Evolutionary conservation across 805 yeast species (phyloP).

Genomic region (Candida multigemmis): DNA sequence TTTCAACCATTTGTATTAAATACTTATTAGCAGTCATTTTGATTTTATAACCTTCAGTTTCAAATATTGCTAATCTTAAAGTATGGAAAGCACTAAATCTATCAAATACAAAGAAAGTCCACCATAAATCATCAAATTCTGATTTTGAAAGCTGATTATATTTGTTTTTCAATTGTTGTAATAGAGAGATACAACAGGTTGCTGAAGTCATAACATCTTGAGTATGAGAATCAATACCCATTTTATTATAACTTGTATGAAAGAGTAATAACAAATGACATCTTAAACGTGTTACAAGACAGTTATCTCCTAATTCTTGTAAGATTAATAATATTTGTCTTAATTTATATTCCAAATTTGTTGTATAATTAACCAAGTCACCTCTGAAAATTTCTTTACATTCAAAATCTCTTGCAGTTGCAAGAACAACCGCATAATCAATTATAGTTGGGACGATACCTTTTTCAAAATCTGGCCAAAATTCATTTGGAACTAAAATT

Average conservation of each 20-base stretch:
- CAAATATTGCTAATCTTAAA: too few relatives aligned
- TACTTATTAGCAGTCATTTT: too few relatives aligned
- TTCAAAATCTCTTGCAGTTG: constrained; percentile 15
- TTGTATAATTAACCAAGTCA: constrained; percentile 2
- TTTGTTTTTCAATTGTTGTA: constrained; percentile 4
- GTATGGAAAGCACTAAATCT: too few relatives aligned
- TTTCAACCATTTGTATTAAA: too few relatives aligned
- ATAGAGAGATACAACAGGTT: constrained; percentile 3
- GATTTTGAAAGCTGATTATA: constrained; percentile 4
- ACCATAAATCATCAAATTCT: constrained; percentile 18
- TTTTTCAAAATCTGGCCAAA: constrained; percentile 17
- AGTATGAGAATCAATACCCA: constrained; percentile 20
- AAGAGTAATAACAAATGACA: constrained; percentile 14
- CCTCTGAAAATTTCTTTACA: constrained; percentile 14
- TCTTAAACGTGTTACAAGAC: constrained; percentile 11
- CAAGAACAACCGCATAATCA: constrained; percentile 18
- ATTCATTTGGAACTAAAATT: constrained; percentile 14
- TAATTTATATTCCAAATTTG: constrained; percentile 17
- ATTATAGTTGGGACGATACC: constrained; percentile 11
- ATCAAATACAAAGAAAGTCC: constrained; percentile 24
- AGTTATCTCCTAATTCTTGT: constrained; percentile 23
- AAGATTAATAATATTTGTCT: constrained; percentile 19
- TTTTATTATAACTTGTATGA: constrained; percentile 15
- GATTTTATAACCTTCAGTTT: too few relatives aligned
- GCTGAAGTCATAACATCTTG: constrained; percentile 20